Base-by-base conservation (phyloP, 495 filamentous ascomycete species). In the Haplographium delicatum region DNA sequence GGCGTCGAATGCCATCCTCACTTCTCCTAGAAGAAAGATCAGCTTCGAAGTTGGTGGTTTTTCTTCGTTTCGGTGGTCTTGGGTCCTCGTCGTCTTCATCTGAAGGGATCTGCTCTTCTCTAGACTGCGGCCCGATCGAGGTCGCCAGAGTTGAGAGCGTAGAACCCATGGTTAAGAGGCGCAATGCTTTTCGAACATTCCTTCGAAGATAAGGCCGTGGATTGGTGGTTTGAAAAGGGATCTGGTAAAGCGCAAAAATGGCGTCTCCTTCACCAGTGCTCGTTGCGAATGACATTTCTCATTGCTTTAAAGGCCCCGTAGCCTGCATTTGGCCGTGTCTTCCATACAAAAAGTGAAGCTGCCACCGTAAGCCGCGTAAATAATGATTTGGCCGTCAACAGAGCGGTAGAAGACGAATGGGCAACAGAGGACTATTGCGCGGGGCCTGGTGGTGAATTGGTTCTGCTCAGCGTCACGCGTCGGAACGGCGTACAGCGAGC, bases 201-300 rank as follows among this genome's bases (percentile, higher is more conserved):
- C 54, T 54, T 19, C 35, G 39, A 7, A 57, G 28, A 22, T 26
- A 57, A 5, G 57, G 31, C 20, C n/a, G 50, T 16, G 39, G 22
- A 4, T 11, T 43, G 23, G 19, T 34, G 25, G 16, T n/a, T 35
- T 42, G 15, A 10, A 28, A 13, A 16, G 18, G 41, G 40, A 51
- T n/a, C n/a, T 34, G 11, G 13, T 23, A 56, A 39, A 10, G 26
- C 28, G n/a, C n/a, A n/a, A n/a, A n/a, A n/a, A n/a, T n/a, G 22
- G 28, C 53, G 18, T 51, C 47, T 39, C 53, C 53, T 51, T 47
- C 40, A 13, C 47, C 27, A 34, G 26, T 35, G 18, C 15, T 18
- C 15, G 37, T 47, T 13, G 34, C 37, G 44, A 44, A 16, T 45
- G 56, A 59, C 56, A 59, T 59, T 25, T 46, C 56, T 59, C 47